phyloP scores from a whole-genome alignment of 768 basidiomycete genomes.

The Albatrellus ellisii region DNA sequence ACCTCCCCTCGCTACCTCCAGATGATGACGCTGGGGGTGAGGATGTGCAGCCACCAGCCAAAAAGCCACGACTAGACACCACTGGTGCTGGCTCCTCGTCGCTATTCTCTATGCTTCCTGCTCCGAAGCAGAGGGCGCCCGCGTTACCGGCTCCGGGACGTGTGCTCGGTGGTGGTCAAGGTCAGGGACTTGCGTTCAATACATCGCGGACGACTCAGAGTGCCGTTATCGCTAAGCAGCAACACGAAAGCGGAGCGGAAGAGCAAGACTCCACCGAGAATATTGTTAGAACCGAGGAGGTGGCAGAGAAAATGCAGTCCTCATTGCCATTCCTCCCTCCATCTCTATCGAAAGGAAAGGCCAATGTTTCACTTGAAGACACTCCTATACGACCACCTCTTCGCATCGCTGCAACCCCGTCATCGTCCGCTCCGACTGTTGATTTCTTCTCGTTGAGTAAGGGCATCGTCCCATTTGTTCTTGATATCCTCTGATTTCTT shows the following conservation, averaged over 20 bases:
- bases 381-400: constrained; percentile 7
- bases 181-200: constrained; percentile 51
- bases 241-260: constrained; percentile 13
- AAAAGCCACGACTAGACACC: constrained; percentile 38
- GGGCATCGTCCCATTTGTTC: constrained; percentile 12
- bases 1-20: constrained; percentile 35
- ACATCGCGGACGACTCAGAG: constrained; percentile 15
- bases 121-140: constrained; percentile 46
- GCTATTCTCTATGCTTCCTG: constrained; percentile 61
- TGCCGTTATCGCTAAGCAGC: constrained; percentile 19
- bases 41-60: constrained; percentile 35
- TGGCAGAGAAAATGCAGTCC: constrained; percentile 6
- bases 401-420: constrained; percentile 2
- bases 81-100: constrained; percentile 48
- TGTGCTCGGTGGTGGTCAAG: constrained; percentile 51
- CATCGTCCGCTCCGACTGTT: constrained; percentile 24
- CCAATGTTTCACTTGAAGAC: constrained; percentile 30
- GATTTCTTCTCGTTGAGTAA: constrained; percentile 64
- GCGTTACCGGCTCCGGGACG: constrained; percentile 31
- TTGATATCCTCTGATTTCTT: constrained; percentile 1
- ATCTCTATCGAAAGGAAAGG: constrained; percentile 43
- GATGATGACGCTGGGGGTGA: constrained; percentile 26
- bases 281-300: constrained; percentile 12
- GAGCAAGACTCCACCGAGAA: constrained; percentile 7
- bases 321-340: constrained; percentile 44